These are phyloP conservation scores for Tricholoma bakamatsutake DNA, from an alignment of 768 basidiomycete species.

Conservation along the genomic window DNA sequence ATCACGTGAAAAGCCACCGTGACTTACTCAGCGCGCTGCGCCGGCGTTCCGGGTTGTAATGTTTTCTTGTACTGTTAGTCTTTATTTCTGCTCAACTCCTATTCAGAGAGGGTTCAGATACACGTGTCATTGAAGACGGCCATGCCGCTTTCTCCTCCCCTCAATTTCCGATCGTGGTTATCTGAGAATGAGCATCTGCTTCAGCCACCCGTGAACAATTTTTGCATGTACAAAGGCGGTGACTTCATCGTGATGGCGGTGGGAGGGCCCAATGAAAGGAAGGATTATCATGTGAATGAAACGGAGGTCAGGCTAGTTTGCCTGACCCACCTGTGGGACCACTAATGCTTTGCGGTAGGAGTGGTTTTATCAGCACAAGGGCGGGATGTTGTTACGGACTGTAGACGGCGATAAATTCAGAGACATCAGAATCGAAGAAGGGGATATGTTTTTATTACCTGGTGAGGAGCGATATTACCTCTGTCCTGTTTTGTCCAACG, in stretches of 20 bases:
- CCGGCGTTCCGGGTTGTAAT: no score
- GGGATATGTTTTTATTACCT: conserved; percentile 94
- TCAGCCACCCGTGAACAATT: conserved; percentile 91
- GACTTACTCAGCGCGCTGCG: no score
- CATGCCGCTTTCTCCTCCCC: conserved; percentile 74
- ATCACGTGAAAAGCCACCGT: conserved; percentile 5
- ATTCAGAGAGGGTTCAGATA: no score
- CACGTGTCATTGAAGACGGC: background rate
- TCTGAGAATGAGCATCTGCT: conserved; percentile 72
- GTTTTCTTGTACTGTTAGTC: no score
- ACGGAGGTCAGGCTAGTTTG: conserved; percentile 63
- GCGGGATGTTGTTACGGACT: conserved; percentile 83
- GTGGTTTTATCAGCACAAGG: conserved; percentile 98
- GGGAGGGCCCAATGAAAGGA: conserved; percentile 91
- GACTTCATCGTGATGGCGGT: conserved; percentile 96
- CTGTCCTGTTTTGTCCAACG: background rate
- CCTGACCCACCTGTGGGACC: background rate
- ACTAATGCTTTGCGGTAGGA: conserved; percentile 44
- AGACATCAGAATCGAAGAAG: conserved; percentile 88
- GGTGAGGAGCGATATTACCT: conserved; percentile 38
- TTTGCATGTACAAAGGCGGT: conserved; percentile 70
- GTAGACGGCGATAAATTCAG: conserved; percentile 75
- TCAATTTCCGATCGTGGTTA: conserved; percentile 92
- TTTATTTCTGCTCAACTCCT: no score
- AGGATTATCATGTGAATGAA: conserved; percentile 94